Percentiles rank a stretch among this genome's conserved stretches.
phyloP scores from a whole-genome alignment of 352 stramenopile genomes.

The Peronospora destructor region DNA sequence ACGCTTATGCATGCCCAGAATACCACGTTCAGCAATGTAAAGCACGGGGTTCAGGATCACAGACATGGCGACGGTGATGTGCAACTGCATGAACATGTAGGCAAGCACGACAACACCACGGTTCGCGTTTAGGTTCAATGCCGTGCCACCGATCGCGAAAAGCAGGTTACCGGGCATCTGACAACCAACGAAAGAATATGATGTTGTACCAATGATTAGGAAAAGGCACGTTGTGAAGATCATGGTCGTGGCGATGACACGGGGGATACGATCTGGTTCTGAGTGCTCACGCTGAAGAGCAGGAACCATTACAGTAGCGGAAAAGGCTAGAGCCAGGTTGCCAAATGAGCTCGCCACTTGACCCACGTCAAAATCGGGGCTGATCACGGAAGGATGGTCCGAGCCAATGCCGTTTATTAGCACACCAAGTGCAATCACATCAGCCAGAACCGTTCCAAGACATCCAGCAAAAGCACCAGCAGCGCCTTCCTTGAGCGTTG shows the following conservation, averaged over 20 bases:
- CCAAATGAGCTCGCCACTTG: conserved; percentile 50
- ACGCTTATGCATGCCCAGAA: conserved; percentile 58
- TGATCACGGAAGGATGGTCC: conserved; percentile 31
- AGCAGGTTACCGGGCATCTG: conserved; percentile 58
- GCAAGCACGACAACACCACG: conserved; percentile 44
- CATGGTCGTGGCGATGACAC: conserved; percentile 44
- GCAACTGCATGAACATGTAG: conserved; percentile 59
- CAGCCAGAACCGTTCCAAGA: conserved; percentile 47
- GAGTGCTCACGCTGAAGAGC: conserved; percentile 59
- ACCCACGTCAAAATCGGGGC: conserved; percentile 39
- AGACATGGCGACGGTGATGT: conserved; percentile 56
- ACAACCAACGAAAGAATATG: conserved; percentile 46
- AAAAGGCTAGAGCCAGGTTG: conserved; percentile 55
- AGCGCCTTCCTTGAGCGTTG: conserved; percentile 57
- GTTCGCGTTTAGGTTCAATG: conserved; percentile 38
- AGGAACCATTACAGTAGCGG: conserved; percentile 47
- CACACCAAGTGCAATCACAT: conserved; percentile 41
- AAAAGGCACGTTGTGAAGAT: conserved; percentile 42
- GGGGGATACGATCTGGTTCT: conserved; percentile 50
- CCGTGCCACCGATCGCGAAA: conserved; percentile 44
- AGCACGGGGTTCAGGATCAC: conserved; percentile 54
- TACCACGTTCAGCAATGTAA: conserved; percentile 46
- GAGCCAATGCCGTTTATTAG: conserved; percentile 36
- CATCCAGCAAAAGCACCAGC: conserved; percentile 45
- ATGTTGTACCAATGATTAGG: conserved; percentile 38